Base-by-base conservation (phyloP, 192 early-diverging fungal species). In the Backusella circina region DNA sequence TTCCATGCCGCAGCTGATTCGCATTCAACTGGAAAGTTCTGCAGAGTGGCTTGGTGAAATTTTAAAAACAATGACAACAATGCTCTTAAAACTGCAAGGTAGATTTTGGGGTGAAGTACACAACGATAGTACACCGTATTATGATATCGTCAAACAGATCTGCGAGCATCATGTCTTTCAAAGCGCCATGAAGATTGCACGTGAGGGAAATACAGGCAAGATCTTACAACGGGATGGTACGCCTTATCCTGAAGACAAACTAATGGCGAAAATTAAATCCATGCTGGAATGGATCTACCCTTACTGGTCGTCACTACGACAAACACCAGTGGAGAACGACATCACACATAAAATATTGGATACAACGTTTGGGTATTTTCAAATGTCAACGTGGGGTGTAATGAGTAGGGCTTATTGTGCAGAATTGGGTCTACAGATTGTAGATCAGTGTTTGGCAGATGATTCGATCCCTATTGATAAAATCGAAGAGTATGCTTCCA, bases 281-380 rank as follows among this genome's bases (percentile, higher is more conserved):
- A 44, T 79, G 51, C 44, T 79, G 2, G 77, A 79, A 18, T 79
- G 77, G 73, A 74, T 83, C 12, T 64, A 64, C 9, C 73, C 73
- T 0, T 77, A 50, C 26, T 75, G 73, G 72, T 36, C 15, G 2
- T 76, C 81, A 0, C 74, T 83, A 31, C 54, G 41, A 10, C 18
- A 33, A 4, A 28, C 61, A 3, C 50, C 78, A 0, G n/a, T 69
- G 3, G 64, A 75, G 37, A 30, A 57, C 5, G 18, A 44, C 3
- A 44, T 83, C 3, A 83, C 81, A 12, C 39, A 73, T 4, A 30
- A 61, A 26, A 67, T 83, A 37, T 31, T 83, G 3, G 71, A 73
- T 3, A 70, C 71, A 1, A 31, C 76, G 38, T 71, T 83, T 61
- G 75, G 71, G 3, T 69, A 73, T 12, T 79, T 83, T 61, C 81